Percentiles rank a stretch among this genome's conserved stretches.
Conservation (phyloP, 768 basidiomycete species). For the Sporobolomyces roseus region DNA sequence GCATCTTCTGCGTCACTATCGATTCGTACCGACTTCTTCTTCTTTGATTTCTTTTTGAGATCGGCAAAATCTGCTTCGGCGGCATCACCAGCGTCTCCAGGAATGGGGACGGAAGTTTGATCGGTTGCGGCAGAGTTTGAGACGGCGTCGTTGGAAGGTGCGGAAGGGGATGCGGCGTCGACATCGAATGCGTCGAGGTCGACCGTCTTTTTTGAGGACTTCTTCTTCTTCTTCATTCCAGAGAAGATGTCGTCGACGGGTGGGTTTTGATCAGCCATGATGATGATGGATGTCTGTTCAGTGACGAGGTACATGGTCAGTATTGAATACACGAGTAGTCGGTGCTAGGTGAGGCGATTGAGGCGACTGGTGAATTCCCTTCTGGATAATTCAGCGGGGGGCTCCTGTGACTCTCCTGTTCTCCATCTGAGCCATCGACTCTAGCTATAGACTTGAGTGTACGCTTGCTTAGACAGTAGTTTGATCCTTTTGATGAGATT, state of each 20-base stretch:
- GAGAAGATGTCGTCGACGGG: conserved; percentile 55
- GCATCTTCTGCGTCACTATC: conserved; percentile 46
- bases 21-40: conserved; percentile 58
- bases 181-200: conserved; percentile 46
- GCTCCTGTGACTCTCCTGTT: too few species aligned
- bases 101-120: conserved; percentile 19
- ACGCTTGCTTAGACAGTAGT: too few species aligned
- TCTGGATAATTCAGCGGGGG: too few species aligned
- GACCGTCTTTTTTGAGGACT: conserved; percentile 51
- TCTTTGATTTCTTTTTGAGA: conserved; percentile 78
- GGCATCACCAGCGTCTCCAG: conserved; percentile 54
- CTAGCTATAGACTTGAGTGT: too few species aligned
- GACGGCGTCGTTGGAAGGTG: conserved; percentile 31
- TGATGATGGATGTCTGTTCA: too few species aligned
- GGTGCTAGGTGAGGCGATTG: too few species aligned
- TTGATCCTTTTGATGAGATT: too few species aligned
- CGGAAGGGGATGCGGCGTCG: conserved; percentile 42
- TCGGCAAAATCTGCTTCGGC: conserved; percentile 91
- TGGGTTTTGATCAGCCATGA: conserved; percentile 39
- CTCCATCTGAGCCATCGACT: too few species aligned
- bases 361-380: too few species aligned
- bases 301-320: too few species aligned
- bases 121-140: conserved; percentile 40
- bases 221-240: conserved; percentile 55
- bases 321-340: too few species aligned